Conservation (phyloP, 495 filamentous ascomycete genomes). For the Penicillium samsonianum region DNA sequence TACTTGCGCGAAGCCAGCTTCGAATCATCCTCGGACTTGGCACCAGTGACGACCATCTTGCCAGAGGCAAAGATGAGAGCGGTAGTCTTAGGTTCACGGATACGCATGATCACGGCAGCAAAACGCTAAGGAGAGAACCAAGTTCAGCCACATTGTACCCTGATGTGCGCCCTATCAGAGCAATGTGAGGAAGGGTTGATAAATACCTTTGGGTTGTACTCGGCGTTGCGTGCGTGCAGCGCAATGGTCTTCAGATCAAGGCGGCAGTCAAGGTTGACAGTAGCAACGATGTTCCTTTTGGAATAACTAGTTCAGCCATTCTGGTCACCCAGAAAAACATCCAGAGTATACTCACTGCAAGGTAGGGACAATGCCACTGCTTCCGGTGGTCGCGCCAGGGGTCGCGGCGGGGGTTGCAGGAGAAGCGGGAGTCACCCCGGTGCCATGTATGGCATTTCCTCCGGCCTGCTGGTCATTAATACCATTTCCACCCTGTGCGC, state of each 20-base stretch:
- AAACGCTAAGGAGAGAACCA: slow-evolving; percentile 77
- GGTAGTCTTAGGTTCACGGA: slow-evolving; percentile 98
- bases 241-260: slow-evolving; percentile 99
- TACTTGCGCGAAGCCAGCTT: slow-evolving; percentile 97
- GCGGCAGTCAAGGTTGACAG: slow-evolving; percentile 97
- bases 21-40: slow-evolving; percentile 97
- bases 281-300: slow-evolving; percentile 98
- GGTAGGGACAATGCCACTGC: slow-evolving; percentile 92
- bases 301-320: slow-evolving; percentile 61
- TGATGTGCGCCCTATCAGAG: slow-evolving; percentile 43
- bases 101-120: slow-evolving; percentile 99
- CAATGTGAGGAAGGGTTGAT: slow-evolving; percentile 31
- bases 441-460: slow-evolving; percentile 64
- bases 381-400: slow-evolving; percentile 74
- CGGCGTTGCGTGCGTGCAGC: slow-evolving; percentile 95
- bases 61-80: slow-evolving; percentile 96
- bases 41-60: slow-evolving; percentile 99
- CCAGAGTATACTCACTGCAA: slow-evolving; percentile 88
- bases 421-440: slow-evolving; percentile 91
- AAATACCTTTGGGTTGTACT: slow-evolving; percentile 95
- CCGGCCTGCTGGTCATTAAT: slow-evolving; percentile 62
- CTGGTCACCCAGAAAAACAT: slow-evolving; percentile 48
- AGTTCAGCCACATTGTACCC: slow-evolving; percentile 52
- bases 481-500: slow-evolving; percentile 48
- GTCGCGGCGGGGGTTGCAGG: slow-evolving; percentile 95